These are phyloP conservation scores for Microdochium trichocladiopsis DNA, from an alignment of 2,329 filamentous ascomycete genomes.

Conservation along the genomic window DNA sequence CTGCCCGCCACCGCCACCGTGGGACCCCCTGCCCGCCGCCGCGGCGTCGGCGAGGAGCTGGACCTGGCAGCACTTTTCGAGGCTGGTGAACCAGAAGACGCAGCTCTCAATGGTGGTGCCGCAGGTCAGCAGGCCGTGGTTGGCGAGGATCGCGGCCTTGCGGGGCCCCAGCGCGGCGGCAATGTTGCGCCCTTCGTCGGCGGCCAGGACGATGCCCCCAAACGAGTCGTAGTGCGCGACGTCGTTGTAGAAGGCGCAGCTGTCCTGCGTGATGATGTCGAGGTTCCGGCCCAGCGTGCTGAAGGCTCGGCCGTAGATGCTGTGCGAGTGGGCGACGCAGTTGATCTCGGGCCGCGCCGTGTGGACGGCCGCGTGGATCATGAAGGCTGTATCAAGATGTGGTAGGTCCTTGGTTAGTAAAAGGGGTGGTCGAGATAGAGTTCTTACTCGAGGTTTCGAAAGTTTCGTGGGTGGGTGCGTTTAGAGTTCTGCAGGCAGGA, in stretches of 20 bases:
- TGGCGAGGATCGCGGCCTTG: constrained; percentile 46
- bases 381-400: constrained; percentile 32
- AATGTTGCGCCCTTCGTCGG: constrained; percentile 42
- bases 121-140: constrained; percentile 47
- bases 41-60: constrained; percentile 51
- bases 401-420: no score
- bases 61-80: constrained; percentile 40
- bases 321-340: constrained; percentile 48
- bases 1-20: no score
- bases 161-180: constrained; percentile 36
- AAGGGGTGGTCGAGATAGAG: no score
- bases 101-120: constrained; percentile 41
- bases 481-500: no score
- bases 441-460: no score
- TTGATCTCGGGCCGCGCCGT: constrained; percentile 44
- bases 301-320: constrained; percentile 49
- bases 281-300: constrained; percentile 52
- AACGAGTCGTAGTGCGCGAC: constrained; percentile 37
- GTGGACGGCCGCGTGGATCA: constrained; percentile 48
- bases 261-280: constrained; percentile 60
- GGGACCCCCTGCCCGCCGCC: constrained; percentile 55
- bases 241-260: constrained; percentile 51
- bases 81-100: constrained; percentile 46
- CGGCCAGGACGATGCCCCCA: constrained; percentile 43
- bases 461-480: no score